Evolutionary conservation across 352 stramenopile genomes (phyloP).

Genomic region (Phytophthora ohioensis): DNA sequence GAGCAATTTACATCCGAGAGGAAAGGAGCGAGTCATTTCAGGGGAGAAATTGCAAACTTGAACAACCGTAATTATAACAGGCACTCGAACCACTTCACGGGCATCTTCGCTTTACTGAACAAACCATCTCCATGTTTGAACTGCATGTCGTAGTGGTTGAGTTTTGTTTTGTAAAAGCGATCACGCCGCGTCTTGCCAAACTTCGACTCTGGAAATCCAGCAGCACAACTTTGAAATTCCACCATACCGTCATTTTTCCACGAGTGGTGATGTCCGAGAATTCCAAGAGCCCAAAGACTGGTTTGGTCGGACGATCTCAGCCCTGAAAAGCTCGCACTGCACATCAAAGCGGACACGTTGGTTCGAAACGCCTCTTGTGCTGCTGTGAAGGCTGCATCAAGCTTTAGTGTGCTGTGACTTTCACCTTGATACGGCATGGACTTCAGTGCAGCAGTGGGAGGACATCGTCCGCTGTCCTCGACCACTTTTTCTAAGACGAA

Average conservation of each 20-base stretch:
- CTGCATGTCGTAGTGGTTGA: constrained; percentile 58
- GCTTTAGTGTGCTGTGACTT: constrained; percentile 4
- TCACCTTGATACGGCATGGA: constrained; percentile 39
- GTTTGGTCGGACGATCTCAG: constrained; percentile 35
- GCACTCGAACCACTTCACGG: constrained; percentile 66
- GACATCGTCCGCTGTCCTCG: constrained; percentile 20
- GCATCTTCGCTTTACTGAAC: constrained; percentile 50
- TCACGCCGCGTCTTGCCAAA: constrained; percentile 43
- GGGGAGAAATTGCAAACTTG: too few species aligned
- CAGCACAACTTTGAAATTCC: constrained; percentile 41
- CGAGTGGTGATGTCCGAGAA: constrained; percentile 33
- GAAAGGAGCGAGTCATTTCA: too few species aligned
- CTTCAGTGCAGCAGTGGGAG: constrained; percentile 19
- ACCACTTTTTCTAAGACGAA: constrained; percentile 12
- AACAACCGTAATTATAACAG: constrained; percentile 30
- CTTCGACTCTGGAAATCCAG: constrained; percentile 33
- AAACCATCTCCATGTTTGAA: constrained; percentile 52
- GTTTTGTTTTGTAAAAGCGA: constrained; percentile 49
- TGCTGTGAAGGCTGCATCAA: constrained; percentile 29
- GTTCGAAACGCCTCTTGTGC: constrained; percentile 28
- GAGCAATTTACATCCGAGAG: too few species aligned
- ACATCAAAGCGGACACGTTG: constrained; percentile 39
- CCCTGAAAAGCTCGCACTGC: constrained; percentile 36
- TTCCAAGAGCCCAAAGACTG: constrained; percentile 16
- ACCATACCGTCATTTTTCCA: constrained; percentile 37